Base-by-base conservation (phyloP, 768 basidiomycete species). In the Mycena pura region DNA sequence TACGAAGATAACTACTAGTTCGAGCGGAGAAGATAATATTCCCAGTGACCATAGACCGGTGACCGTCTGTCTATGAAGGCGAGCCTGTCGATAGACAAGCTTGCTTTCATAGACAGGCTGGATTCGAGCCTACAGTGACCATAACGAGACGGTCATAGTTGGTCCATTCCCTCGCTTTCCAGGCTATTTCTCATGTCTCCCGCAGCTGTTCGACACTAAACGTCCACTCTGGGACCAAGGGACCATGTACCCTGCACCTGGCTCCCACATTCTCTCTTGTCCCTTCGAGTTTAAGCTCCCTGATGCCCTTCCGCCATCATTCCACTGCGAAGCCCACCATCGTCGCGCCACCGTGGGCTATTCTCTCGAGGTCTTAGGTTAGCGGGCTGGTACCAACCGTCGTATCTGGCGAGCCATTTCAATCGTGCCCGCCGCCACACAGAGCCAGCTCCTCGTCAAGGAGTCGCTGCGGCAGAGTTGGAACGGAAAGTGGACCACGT, bases 321-420 rank as follows among this genome's bases (percentile, higher is more conserved):
- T 60, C n/a, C 34, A 52, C 29, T 52, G 43, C 21, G 32, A 43
- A 6, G 39, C 36, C 1, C n/a, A 22, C 24, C n/a, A 6, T 17
- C 43, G 44, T 24, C 6, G 6, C 15, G 45, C 10, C 14, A 29
- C 57, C 6, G 34, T 60, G 19, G 19, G 49, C 2, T 60, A 60
- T 38, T 52, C 58, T 4, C 5, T 60, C 4, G 41, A 60, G 29
- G 58, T 60, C 31, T 41, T 60, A 6, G 58, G 43, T n/a, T 28
- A 44, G 2, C 40, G 50, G 27, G 10, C 58, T 8, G 50, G 58
- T 2, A 9, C 39, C 11, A 46, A 53, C 24, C 41, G 34, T 13
- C 58, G 58, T 9, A 36, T 53, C 24, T 22, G 43, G 8, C 17
- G 43, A 19, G 31, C 53, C 5, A n/a, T 60, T 22, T 21, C 21